Percentiles rank a stretch among this genome's conserved stretches.
Evolutionary conservation across 768 basidiomycete genomes (phyloP).

Genomic region (Lactarius sp.): DNA sequence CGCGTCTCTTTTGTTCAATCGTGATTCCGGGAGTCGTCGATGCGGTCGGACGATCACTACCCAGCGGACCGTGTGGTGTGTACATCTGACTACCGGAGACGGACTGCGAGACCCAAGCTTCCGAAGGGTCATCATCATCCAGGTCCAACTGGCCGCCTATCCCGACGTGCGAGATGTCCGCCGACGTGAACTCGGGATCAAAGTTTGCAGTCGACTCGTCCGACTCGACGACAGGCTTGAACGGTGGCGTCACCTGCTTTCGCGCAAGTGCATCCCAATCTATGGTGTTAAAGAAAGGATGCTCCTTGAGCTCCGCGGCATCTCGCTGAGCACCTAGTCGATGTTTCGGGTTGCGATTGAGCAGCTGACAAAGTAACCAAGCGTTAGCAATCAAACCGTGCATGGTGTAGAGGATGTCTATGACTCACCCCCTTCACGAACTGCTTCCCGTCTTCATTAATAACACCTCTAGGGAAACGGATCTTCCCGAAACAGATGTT

Average conservation of each 20-base stretch:
- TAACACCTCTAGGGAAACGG: constrained; percentile 93
- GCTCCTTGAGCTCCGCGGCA: constrained; percentile 91
- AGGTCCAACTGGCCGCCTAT: constrained; percentile 40
- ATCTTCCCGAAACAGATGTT: constrained; percentile 99
- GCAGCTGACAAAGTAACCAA: constrained; percentile 50
- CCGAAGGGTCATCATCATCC: constrained; percentile 58
- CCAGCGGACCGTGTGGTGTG: constrained; percentile 74
- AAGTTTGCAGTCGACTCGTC: constrained; percentile 99
- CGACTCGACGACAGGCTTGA: constrained; percentile 96
- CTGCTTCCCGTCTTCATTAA: constrained; percentile 96
- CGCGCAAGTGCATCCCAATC: constrained; percentile 86
- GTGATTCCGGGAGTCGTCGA: constrained; percentile 19
- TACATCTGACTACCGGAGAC: constrained; percentile 39
- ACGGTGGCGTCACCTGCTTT: constrained; percentile 93
- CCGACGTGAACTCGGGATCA: constrained; percentile 94
- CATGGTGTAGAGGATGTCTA: not conserved
- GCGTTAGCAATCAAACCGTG: not conserved
- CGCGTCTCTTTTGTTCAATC: constrained; percentile 24
- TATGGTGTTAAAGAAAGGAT: constrained; percentile 86
- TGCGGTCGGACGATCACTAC: constrained; percentile 34
- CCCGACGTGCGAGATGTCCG: constrained; percentile 76
- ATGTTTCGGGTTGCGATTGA: constrained; percentile 98
- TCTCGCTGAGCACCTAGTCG: constrained; percentile 89
- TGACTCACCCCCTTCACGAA: constrained; percentile 93
- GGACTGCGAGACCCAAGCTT: constrained; percentile 51